Percentiles rank a stretch among this genome's conserved stretches.
These are phyloP conservation scores for Lagenaria siceraria DNA, from an alignment of 306 rosid species.

Conservation along the genomic window DNA sequence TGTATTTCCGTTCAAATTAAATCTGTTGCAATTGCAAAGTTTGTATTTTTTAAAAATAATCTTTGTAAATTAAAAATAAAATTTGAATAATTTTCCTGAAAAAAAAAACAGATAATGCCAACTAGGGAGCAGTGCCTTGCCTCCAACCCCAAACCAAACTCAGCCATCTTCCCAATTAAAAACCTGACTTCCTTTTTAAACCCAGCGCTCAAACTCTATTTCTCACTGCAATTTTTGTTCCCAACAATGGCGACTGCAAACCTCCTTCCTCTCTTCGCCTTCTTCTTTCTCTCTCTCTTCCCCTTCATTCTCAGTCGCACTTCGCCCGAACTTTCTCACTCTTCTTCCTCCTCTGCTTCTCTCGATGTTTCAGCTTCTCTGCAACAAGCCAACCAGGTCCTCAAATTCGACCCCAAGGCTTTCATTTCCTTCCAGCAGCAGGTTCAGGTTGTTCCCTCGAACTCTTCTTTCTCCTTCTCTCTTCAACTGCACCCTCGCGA, in stretches of 20 bases:
- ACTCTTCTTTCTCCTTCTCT: slow-evolving; percentile 13
- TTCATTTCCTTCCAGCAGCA: slow-evolving; percentile 7
- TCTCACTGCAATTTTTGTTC: background rate
- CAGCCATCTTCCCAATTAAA: background rate
- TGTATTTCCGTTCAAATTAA: background rate
- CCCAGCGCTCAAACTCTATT: background rate
- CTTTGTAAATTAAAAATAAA: background rate
- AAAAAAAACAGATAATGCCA: background rate
- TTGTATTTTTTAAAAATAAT: background rate
- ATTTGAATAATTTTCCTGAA: background rate
- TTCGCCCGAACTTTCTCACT: slow-evolving; percentile 7
- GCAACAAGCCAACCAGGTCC: slow-evolving; percentile 37
- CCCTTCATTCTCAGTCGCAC: slow-evolving; percentile 17
- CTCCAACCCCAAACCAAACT: slow-evolving; percentile 9
- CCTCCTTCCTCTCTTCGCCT: background rate
- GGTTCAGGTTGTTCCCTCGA: background rate
- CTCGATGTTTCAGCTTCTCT: slow-evolving; percentile 53
- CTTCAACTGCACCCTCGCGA: slow-evolving; percentile 43
- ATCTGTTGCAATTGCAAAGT: background rate
- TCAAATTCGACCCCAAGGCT: slow-evolving; percentile 23
- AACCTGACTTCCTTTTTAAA: slow-evolving; percentile 1
- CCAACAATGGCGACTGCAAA: background rate
- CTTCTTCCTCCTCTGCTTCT: slow-evolving; percentile 14
- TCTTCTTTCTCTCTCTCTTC: slow-evolving; percentile 9
- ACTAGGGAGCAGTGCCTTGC: slow-evolving; percentile 4